Base-by-base conservation (phyloP, 1,284 basidiomycete species). In the Ustilago tritici region DNA sequence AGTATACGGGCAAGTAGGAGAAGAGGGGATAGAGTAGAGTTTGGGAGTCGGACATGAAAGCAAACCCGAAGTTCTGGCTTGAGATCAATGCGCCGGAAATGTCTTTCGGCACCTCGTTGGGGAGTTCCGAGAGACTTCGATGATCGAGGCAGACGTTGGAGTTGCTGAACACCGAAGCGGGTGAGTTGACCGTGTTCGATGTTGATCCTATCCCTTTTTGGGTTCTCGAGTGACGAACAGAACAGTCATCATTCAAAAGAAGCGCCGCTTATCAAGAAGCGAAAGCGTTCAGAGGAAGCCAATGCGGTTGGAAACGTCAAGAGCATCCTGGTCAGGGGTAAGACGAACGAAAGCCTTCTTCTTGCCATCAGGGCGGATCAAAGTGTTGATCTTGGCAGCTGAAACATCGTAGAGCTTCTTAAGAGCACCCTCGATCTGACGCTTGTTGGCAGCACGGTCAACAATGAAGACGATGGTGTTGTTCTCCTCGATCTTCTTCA, bases 341-440 rank as follows among this genome's bases (percentile, higher is more conserved):
- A 99, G 89, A 61, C 95, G 92, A 68, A 98, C 95, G 88, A 97
- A 99, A 57, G 96, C 96, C 93, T 99, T 99, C 91, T 99, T 99
- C 91, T 93, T 95, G 70, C 97, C 96, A 86, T 99, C 97, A 69
- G 96, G 97, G 93, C 95, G 93, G 88, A 98, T 98, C 85, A 99
- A 91, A 58, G 97, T 99, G 92, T 98, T 98, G 87, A 99, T 91
- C 89, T 96, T 96, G 60, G 92, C 92, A 41, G 95, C 93, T 88
- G 96, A 92, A 66, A 98, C 95, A 85, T 98, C 95, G 89, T 98
- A 98, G 83, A 98, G 88, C 91, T 98, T 97, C 92, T 98, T 98
- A 82, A 99, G 94, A 10, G 96, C 96, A 82, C 95, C 94, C 91
- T 95, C 96, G 89, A 99, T 98, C 80, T 84, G 82, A 70, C 95